Evolutionary conservation across 257 asterid species (phyloP).

Genomic region (Capsicum rhomboideum): DNA sequence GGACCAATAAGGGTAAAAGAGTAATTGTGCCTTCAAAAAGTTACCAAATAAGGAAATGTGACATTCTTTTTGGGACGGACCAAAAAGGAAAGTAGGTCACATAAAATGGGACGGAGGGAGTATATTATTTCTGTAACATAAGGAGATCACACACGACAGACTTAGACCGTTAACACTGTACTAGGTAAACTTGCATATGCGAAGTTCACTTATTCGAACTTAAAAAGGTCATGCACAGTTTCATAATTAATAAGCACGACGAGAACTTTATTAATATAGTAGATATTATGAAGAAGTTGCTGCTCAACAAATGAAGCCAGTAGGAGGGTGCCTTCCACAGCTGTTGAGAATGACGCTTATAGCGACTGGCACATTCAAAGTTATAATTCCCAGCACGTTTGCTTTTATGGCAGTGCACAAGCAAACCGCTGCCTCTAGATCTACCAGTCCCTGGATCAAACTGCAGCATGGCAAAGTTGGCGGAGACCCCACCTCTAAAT

Average conservation of each 20-base stretch:
- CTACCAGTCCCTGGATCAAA: neutral
- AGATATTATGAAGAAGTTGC: neutral
- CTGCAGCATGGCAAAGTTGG: conserved; percentile 17
- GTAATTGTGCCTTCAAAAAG: no score
- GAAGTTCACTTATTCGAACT: neutral
- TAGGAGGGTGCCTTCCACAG: neutral
- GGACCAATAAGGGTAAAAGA: no score
- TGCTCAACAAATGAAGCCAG: neutral
- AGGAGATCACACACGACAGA: neutral
- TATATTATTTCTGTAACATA: neutral
- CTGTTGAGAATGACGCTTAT: neutral
- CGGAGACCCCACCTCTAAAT: conserved; percentile 14
- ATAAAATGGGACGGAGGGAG: no score
- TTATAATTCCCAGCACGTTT: neutral
- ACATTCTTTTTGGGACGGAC: no score
- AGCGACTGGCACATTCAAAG: neutral
- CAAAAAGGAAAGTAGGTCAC: no score
- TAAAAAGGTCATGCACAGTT: neutral
- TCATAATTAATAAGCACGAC: neutral
- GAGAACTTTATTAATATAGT: neutral
- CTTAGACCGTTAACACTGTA: no score
- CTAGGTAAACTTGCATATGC: neutral
- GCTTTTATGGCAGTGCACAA: neutral
- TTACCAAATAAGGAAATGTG: no score
- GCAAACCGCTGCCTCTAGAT: neutral